These are phyloP conservation scores for Phytopythium boreale DNA, from an alignment of 352 stramenopile species.

Conservation along the genomic window DNA sequence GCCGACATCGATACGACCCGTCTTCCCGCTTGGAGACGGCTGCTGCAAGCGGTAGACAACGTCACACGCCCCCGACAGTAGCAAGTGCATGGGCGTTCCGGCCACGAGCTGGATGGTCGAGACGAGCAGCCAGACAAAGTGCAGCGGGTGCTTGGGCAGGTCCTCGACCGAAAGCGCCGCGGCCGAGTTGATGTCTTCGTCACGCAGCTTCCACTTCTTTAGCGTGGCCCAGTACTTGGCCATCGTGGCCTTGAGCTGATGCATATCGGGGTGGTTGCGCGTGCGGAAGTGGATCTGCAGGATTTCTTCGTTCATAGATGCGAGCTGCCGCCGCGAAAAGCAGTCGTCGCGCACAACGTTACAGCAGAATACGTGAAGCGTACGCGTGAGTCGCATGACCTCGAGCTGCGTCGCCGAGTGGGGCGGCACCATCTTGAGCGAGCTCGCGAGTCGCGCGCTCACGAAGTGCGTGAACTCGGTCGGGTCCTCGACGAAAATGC, in stretches of 20 bases:
- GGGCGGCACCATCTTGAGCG: constrained; percentile 58
- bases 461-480: constrained; percentile 66
- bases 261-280: constrained; percentile 66
- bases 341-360: constrained; percentile 65
- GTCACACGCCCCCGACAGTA: constrained; percentile 49
- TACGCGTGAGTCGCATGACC: constrained; percentile 59
- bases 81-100: constrained; percentile 34
- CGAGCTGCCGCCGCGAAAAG: constrained; percentile 67
- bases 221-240: constrained; percentile 52
- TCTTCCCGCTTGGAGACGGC: constrained; percentile 12
- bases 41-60: constrained; percentile 46
- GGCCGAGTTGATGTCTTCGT: constrained; percentile 71
- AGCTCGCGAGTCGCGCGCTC: constrained; percentile 44
- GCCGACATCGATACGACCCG: constrained; percentile 22
- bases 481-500: constrained; percentile 57
- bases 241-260: constrained; percentile 67
- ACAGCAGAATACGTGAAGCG: constrained; percentile 67
- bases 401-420: constrained; percentile 60
- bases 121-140: constrained; percentile 43
- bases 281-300: constrained; percentile 78
- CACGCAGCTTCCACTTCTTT: constrained; percentile 56
- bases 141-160: constrained; percentile 35
- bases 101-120: constrained; percentile 38
- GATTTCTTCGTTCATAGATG: constrained; percentile 80
- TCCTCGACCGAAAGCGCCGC: constrained; percentile 35